Evolutionary conservation across 306 rosid genomes (phyloP), one percentile per base, ranked within the genome.

Genomic region (Cicer cuneatum): DNA sequence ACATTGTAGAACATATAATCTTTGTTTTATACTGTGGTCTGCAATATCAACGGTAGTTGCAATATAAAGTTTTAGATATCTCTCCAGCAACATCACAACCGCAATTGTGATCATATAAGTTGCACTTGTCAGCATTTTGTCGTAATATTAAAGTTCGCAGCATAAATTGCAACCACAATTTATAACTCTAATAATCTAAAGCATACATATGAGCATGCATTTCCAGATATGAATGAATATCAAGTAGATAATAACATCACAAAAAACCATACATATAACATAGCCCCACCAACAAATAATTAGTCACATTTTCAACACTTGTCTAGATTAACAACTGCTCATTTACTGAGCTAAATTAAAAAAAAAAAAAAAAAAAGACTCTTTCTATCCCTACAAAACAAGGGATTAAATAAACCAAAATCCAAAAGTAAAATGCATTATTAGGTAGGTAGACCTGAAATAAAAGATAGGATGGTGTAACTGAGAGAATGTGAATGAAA

Each of bases 381-480:
- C 8, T 1, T 14, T 74, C 47, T 14, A 62, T 35, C 10, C 72
- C 46, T 12, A 29, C 33, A 65, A 65, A 59, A 67, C 46, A 66
- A 24, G 35, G 38, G 13, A 75, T 33, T 10, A 61, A 7, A 16
- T 24, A 10, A 38, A 40, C 29, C 7, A 45, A 0, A 29, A 42
- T 4, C 12, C 5, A 3, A 42, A n/a, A 7, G 18, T 10, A 24
- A 8, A 16, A 35, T 8, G 8, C 10, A 54, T 57, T 24, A 41
- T 7, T 8, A 59, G 43, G 33, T 8, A 66, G 40, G 14, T 56
- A 59, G 42, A 77, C 85, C 80, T 83, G 78, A 54, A 69, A 67
- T 6, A 45, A 45, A 68, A 59, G 47, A 69, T 10, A 37, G 48
- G 51, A 61, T 5, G 45, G 49, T 40, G 67, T 9, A 39, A 7